These are phyloP conservation scores for Puya raimondii DNA, from an alignment of 176 grass and related monocot genomes.

Conservation along the genomic window DNA sequence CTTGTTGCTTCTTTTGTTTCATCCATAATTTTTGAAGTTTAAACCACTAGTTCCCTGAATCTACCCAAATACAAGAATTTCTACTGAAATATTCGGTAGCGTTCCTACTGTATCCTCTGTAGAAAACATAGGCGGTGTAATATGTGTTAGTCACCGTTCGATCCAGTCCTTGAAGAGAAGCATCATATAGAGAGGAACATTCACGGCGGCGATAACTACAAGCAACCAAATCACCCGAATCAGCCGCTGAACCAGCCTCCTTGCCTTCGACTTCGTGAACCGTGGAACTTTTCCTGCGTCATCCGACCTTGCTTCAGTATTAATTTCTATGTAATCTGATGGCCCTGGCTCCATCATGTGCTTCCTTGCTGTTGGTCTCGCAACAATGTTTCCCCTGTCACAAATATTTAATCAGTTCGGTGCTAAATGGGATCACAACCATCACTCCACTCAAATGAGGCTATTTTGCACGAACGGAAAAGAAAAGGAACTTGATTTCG, in stretches of 20 bases:
- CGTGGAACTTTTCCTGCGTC: conserved; percentile 39
- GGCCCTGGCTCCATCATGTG: conserved; percentile 40
- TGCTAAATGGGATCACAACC: conserved; percentile 7
- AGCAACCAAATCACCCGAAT: conserved; percentile 71
- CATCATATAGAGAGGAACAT: conserved; percentile 96
- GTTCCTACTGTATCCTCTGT: no score
- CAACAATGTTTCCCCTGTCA: conserved; percentile 61
- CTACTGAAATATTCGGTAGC: no score
- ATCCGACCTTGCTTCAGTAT: conserved; percentile 35
- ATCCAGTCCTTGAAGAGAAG: conserved; percentile 96
- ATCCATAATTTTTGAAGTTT: no score
- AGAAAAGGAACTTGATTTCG: neutral
- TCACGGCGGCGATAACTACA: conserved; percentile 56
- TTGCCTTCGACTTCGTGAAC: conserved; percentile 40
- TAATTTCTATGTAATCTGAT: conserved; percentile 58
- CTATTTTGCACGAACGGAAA: neutral
- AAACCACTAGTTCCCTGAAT: no score
- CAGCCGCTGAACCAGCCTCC: conserved; percentile 51
- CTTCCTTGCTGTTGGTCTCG: conserved; percentile 62
- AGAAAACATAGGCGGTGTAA: neutral
- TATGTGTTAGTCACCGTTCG: conserved; percentile 33
- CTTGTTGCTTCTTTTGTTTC: no score
- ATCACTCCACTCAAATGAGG: conserved; percentile 1
- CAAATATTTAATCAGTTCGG: neutral
- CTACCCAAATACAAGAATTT: no score